These are phyloP conservation scores for Rutstroemia sp. DNA, from an alignment of 2,329 filamentous ascomycete genomes.

Conservation along the genomic window DNA sequence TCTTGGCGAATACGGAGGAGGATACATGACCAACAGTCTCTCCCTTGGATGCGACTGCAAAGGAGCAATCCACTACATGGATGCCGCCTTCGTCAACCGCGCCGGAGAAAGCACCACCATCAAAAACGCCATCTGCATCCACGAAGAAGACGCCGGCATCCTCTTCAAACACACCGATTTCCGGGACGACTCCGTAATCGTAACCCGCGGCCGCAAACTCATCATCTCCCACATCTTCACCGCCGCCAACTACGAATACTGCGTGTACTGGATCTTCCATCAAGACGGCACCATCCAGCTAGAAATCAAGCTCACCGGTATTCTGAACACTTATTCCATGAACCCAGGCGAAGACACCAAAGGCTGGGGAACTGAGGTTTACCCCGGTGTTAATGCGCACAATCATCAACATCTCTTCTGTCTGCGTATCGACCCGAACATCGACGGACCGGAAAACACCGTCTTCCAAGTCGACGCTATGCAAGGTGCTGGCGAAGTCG, in stretches of 20 bases:
- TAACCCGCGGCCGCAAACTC: conserved; percentile 79
- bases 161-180: conserved; percentile 95
- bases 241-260: conserved; percentile 93
- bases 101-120: conserved; percentile 70
- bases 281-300: conserved; percentile 89
- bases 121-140: conserved; percentile 92
- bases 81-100: conserved; percentile 70
- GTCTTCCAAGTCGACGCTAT: conserved; percentile 77
- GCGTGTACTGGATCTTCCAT: conserved; percentile 81
- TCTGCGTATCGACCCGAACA: conserved; percentile 76
- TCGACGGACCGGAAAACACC: conserved; percentile 80
- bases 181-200: conserved; percentile 78
- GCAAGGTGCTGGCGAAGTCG: conserved; percentile 63
- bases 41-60: conserved; percentile 79
- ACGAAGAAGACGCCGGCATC: conserved; percentile 88
- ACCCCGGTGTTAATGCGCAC: conserved; percentile 83
- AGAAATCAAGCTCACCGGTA: conserved; percentile 85
- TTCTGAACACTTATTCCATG: conserved; percentile 86
- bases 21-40: conserved; percentile 77
- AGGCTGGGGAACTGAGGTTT: conserved; percentile 88
- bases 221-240: conserved; percentile 90
- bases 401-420: conserved; percentile 97
- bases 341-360: conserved; percentile 71
- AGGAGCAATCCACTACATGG: conserved; percentile 84
- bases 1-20: conserved; percentile 72